phyloP scores from a whole-genome alignment of 2,329 filamentous ascomycete genomes.

The Botrytis elliptica region DNA sequence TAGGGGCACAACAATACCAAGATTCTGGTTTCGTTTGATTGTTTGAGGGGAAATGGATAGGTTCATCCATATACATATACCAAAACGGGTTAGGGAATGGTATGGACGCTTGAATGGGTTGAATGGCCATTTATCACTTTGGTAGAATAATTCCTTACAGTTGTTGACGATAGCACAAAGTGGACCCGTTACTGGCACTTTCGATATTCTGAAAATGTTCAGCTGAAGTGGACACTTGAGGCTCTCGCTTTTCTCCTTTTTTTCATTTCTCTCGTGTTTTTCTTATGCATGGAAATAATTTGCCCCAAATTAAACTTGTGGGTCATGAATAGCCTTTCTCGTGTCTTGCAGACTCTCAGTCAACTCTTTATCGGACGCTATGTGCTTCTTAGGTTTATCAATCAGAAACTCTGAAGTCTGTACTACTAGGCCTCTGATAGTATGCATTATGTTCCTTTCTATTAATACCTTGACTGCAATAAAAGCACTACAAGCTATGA shows the following conservation, averaged over 20 bases:
- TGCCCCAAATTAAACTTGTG: background rate
- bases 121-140: slow-evolving; percentile 12
- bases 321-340: background rate
- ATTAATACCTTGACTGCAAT: background rate
- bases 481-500: background rate
- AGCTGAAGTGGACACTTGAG: background rate
- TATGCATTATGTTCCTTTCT: background rate
- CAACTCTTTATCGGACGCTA: background rate
- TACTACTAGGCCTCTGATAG: background rate
- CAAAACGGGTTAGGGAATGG: slow-evolving; percentile 11
- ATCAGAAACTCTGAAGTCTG: background rate
- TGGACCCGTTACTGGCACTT: background rate
- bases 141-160: slow-evolving; percentile 11
- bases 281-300: background rate
- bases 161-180: slow-evolving; percentile 1
- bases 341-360: background rate
- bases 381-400: background rate
- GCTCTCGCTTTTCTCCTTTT: background rate
- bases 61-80: slow-evolving; percentile 15
- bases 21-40: slow-evolving; percentile 16
- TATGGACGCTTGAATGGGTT: slow-evolving; percentile 8
- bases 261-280: background rate
- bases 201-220: background rate
- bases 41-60: slow-evolving; percentile 9
- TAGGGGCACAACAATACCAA: slow-evolving; percentile 17